Percentiles rank a stretch among this genome's conserved stretches.
Evolutionary conservation across 73 alveolate species (phyloP).

Genomic region (Tetrahymena malaccensis): DNA sequence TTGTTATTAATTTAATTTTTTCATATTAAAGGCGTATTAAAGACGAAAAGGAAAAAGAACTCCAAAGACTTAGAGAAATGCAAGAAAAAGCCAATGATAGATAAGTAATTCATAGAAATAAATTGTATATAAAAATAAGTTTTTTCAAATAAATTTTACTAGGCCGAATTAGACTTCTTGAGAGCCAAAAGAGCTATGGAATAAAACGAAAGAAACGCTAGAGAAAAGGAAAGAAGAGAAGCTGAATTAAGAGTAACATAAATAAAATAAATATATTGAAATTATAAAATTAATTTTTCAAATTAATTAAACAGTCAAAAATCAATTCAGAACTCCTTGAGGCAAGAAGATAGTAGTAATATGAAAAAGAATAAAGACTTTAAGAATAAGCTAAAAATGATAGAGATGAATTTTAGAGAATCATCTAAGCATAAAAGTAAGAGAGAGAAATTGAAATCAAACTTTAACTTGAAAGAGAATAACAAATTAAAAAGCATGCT

Average conservation of each 20-base stretch:
- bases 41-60: conserved; percentile 82
- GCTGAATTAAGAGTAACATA: conserved; percentile 44
- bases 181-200: conserved; percentile 89
- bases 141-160: background rate
- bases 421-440: conserved; percentile 68
- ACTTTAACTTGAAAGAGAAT: conserved; percentile 50
- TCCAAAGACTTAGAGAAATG: conserved; percentile 76
- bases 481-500: conserved; percentile 51
- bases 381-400: conserved; percentile 65
- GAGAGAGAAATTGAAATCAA: conserved; percentile 59
- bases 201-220: conserved; percentile 74
- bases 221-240: conserved; percentile 79
- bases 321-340: conserved; percentile 64
- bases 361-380: conserved; percentile 52
- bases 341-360: conserved; percentile 50
- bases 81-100: conserved; percentile 82
- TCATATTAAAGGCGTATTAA: conserved; percentile 42
- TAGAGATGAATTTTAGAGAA: conserved; percentile 75
- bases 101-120: background rate
- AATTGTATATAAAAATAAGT: background rate
- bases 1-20: background rate
- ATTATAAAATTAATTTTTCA: background rate
- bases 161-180: conserved; percentile 82
- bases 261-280: background rate
- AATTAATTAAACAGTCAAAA: background rate